These are phyloP conservation scores for Aplosporella prunicola DNA, from an alignment of 2,329 filamentous ascomycete genomes.

Conservation along the genomic window DNA sequence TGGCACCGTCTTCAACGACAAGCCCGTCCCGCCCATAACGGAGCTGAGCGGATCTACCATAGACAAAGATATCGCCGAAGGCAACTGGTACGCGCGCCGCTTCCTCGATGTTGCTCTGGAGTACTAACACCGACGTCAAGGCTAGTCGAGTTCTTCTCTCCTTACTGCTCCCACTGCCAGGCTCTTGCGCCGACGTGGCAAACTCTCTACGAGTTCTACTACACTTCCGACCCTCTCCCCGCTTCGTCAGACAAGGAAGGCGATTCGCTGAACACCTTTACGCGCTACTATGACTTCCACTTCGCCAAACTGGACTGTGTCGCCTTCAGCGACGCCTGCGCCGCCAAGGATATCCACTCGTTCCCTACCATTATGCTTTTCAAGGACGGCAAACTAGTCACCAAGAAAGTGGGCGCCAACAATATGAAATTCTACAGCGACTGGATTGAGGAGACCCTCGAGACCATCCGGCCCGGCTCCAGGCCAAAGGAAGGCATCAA, in stretches of 20 bases:
- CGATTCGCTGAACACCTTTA: conserved; percentile 57
- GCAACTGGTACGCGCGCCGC: conserved; percentile 51
- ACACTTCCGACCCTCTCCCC: conserved; percentile 67
- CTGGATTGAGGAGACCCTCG: conserved; percentile 67
- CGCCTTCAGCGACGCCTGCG: conserved; percentile 70
- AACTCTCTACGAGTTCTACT: conserved; percentile 90
- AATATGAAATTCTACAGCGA: conserved; percentile 56
- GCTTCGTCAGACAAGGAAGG: conserved; percentile 38
- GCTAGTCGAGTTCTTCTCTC: conserved; percentile 44
- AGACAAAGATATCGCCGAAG: conserved; percentile 50
- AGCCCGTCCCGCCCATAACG: conserved; percentile 55
- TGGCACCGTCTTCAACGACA: conserved; percentile 54
- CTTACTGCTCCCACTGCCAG: conserved; percentile 59
- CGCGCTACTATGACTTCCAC: conserved; percentile 76
- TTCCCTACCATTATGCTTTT: conserved; percentile 75
- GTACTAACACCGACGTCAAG: conserved; percentile 11
- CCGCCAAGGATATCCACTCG: conserved; percentile 52
- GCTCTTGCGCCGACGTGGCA: conserved; percentile 77
- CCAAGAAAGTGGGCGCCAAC: conserved; percentile 57
- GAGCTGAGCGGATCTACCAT: conserved; percentile 52
- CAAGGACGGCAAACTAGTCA: conserved; percentile 62
- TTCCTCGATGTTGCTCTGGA: conserved; percentile 5
- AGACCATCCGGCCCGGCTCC: conserved; percentile 70
- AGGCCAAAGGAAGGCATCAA: conserved; percentile 57
- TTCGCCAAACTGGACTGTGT: conserved; percentile 83